phyloP scores from a whole-genome alignment of 768 basidiomycete genomes.

The Mycena maculata region DNA sequence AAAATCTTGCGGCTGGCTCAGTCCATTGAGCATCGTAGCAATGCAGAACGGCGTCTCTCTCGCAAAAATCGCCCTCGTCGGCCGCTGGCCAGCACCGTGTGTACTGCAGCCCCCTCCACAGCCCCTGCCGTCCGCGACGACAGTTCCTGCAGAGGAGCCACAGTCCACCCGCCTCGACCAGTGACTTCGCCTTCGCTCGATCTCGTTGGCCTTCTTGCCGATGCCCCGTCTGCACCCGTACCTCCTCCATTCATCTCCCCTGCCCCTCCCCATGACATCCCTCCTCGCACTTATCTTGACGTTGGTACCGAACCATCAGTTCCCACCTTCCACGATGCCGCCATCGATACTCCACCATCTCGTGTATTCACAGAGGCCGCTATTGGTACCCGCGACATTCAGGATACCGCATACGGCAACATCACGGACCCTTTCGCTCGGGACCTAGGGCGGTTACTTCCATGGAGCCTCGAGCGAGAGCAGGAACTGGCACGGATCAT shows the following conservation, averaged over 20 bases:
- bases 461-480: neutral
- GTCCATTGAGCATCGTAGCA: neutral
- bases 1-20: neutral
- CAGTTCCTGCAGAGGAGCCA: conserved; percentile 12
- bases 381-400: neutral
- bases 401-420: neutral
- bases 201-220: conserved; percentile 5
- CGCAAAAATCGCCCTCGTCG: neutral
- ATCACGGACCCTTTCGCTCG: neutral
- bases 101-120: conserved; percentile 4
- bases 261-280: neutral
- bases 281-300: neutral
- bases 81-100: neutral
- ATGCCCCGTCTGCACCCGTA: neutral
- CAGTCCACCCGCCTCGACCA: neutral
- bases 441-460: neutral
- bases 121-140: conserved; percentile 1
- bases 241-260: neutral
- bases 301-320: neutral
- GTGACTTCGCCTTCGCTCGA: neutral
- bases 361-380: neutral
- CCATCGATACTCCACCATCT: neutral
- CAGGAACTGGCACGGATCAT: neutral
- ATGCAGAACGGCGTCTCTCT: conserved; percentile 1
- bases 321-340: neutral